Percentiles rank a stretch among this genome's conserved stretches.
Conservation (phyloP, 148 eudicot species). For the Silene latifolia region DNA sequence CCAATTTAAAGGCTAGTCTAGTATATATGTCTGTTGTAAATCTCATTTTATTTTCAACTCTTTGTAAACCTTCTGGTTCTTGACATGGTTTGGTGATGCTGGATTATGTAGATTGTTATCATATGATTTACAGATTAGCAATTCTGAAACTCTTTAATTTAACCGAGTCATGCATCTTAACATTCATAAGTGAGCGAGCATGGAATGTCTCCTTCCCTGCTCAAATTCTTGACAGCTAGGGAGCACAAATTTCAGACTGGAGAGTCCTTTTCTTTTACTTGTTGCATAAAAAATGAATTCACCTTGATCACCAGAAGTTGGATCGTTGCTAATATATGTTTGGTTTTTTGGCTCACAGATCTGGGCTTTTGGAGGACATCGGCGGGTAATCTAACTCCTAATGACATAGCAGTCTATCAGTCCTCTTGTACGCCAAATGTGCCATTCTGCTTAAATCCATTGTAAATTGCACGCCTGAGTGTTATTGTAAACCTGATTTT, state of each 20-base stretch:
- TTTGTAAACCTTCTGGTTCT: too few species aligned
- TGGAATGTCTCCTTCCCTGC: not conserved
- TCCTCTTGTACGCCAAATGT: constrained; percentile 6
- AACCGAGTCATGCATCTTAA: not conserved
- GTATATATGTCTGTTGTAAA: not conserved
- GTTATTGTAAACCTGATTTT: constrained; percentile 1
- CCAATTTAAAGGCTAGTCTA: constrained; percentile 74
- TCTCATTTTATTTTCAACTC: not conserved
- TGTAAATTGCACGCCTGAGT: constrained; percentile 11
- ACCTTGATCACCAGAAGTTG: not conserved
- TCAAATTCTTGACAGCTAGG: not conserved
- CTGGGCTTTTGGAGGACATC: constrained; percentile 89
- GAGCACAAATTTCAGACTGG: not conserved
- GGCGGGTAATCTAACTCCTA: constrained; percentile 47
- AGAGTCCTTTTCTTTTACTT: not conserved
- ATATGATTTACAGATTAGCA: not conserved
- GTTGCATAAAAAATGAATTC: too few species aligned
- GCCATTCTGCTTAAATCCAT: not conserved
- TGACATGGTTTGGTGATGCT: too few species aligned
- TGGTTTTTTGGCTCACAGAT: constrained; percentile 43
- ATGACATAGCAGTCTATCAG: constrained; percentile 5
- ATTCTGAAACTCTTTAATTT: not conserved
- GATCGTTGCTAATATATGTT: not conserved
- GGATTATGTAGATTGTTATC: not conserved
- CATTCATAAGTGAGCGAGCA: not conserved